Evolutionary conservation across 2,329 filamentous ascomycete species (phyloP), one percentile per base, ranked within the genome.

Genomic region (Nannizzia gypsea): DNA sequence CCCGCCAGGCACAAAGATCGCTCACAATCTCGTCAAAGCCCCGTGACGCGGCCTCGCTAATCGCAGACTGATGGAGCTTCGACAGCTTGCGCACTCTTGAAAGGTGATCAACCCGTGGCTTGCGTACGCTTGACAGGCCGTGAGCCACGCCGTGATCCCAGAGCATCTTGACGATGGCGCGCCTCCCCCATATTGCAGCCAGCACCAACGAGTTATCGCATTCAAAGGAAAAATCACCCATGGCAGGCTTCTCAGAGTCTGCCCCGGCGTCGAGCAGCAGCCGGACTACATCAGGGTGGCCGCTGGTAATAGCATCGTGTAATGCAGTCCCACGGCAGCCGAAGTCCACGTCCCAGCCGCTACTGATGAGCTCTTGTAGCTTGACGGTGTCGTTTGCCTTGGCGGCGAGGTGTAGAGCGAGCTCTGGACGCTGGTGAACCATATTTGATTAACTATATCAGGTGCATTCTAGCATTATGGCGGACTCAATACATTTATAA

Each of bases 121-220:
- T 46, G 42, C n/a, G 42, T 46, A 46, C 42, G 42, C 42, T 46
- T 56, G 28, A 26, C 15, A 34, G 26, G 34, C 34, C 8, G 17
- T 36, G 52, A n/a, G 52, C 28, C 52, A 56, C 36, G 24, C 36
- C 52, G 31, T 56, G 52, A 56, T 56, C 36, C 52, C 52, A 56
- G 17, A 56, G 20, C 2, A 56, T 34, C 36, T 56, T 56, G 26
- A 56, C 20, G 22, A 56, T 36, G 31, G 31, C 22, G n/a, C 52
- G 31, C 52, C 20, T 56, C 36, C 52, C 52, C 9, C 31, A 22
- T 26, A 34, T 56, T n/a, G 52, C 36, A 34, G 52, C 52, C 36
- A 56, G 52, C 36, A 31, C 36, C 52, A 56, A 36, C 36, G 52
- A 40, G 36, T 36, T 56, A 9, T 56, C 36, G 20, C 28, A 36